A percentile compares a stretch with the other conserved stretches of the same genome.
Conservation (phyloP, 805 yeast species). For the Cyberlindnera sargentensis region DNA sequence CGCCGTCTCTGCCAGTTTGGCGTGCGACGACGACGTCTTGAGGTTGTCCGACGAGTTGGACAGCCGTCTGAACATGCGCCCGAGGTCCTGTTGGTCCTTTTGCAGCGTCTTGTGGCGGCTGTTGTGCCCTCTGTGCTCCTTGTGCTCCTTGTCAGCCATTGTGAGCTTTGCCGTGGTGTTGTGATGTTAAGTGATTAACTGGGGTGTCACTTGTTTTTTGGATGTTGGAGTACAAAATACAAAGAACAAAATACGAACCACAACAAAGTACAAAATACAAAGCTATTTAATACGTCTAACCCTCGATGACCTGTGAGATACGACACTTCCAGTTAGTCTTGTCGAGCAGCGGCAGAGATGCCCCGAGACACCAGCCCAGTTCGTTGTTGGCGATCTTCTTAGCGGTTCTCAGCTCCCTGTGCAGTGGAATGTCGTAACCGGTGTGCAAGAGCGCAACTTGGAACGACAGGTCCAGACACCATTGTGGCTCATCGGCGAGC, state of each 20-base stretch:
- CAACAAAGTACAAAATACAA: neutral
- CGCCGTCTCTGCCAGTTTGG: slow-evolving; percentile 73
- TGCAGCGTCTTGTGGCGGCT: neutral
- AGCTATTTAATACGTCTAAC: neutral
- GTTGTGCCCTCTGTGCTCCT: neutral
- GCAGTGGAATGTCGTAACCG: slow-evolving; percentile 93
- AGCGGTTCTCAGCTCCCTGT: slow-evolving; percentile 88
- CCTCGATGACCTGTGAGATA: slow-evolving; percentile 12
- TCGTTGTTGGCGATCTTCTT: slow-evolving; percentile 84
- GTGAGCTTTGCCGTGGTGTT: neutral
- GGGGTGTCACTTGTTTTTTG: no score
- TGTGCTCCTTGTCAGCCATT: neutral
- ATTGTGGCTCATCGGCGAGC: slow-evolving; percentile 74
- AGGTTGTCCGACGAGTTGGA: slow-evolving; percentile 33
- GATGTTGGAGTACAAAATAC: no score
- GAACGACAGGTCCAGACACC: slow-evolving; percentile 91
- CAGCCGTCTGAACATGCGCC: slow-evolving; percentile 17
- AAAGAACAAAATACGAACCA: neutral
- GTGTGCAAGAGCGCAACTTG: slow-evolving; percentile 85
- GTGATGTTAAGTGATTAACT: no score
- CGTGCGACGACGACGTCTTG: slow-evolving; percentile 57
- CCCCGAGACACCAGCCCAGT: slow-evolving; percentile 98
- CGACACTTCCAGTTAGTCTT: slow-evolving; percentile 64
- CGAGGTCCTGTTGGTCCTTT: slow-evolving; percentile 15
- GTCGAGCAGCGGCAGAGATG: slow-evolving; percentile 85